phyloP scores from a whole-genome alignment of 495 filamentous ascomycete species.

The Penicillium bialowiezense region DNA sequence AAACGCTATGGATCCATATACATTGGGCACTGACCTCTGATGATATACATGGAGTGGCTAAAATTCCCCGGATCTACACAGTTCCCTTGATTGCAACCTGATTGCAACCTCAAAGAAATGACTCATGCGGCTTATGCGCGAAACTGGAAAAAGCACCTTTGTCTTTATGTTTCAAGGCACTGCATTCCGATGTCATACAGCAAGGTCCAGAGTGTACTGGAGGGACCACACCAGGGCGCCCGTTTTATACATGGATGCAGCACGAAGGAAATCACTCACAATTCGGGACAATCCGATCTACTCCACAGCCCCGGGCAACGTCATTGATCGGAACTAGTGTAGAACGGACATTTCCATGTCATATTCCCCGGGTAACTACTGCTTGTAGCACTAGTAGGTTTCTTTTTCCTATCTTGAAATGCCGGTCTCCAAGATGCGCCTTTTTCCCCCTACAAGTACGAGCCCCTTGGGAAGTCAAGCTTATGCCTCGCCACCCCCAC shows the following conservation, averaged over 20 bases:
- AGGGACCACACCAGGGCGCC: background rate
- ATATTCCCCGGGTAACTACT: too few relatives aligned
- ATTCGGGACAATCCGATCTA: background rate
- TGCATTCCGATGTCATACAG: background rate
- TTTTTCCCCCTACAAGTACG: background rate
- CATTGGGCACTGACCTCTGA: too few relatives aligned
- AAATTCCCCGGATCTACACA: too few relatives aligned
- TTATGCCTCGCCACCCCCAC: slow-evolving; percentile 13
- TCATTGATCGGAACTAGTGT: background rate
- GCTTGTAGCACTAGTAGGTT: too few relatives aligned
- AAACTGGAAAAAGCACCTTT: background rate
- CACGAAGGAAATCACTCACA: slow-evolving; percentile 1
- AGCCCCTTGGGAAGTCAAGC: slow-evolving; percentile 3
- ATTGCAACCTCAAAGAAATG: background rate
- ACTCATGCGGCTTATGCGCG: background rate
- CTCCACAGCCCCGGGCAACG: slow-evolving; percentile 1
- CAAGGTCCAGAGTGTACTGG: background rate
- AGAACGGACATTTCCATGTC: background rate
- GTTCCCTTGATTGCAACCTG: background rate
- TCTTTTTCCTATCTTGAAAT: background rate
- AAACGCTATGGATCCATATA: too few relatives aligned
- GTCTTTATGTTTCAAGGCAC: background rate
- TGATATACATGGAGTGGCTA: too few relatives aligned
- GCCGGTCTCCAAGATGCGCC: background rate
- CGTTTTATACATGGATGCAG: background rate